These are phyloP conservation scores for Themeda triandra DNA, from an alignment of 176 grass and related monocot species.

Conservation along the genomic window DNA sequence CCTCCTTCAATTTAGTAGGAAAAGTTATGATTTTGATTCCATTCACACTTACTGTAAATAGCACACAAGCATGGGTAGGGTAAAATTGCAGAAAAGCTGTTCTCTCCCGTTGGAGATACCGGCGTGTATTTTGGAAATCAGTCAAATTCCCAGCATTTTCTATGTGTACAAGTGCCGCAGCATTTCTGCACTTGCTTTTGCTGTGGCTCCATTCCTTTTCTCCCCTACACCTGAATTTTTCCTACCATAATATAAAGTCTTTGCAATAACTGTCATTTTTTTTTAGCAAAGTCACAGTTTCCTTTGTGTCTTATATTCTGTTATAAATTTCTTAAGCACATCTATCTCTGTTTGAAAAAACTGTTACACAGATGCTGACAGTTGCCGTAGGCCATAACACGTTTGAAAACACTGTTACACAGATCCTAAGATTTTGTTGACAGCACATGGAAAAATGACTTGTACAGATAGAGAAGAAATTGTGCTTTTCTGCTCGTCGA, in stretches of 20 bases:
- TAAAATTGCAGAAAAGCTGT: conserved; percentile 2
- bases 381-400: neutral
- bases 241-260: neutral
- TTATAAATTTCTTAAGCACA: neutral
- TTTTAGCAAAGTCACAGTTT: neutral
- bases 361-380: neutral
- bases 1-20: conserved; percentile 26
- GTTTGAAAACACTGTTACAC: conserved; percentile 16
- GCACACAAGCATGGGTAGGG: neutral
- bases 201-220: neutral
- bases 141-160: conserved; percentile 13
- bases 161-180: neutral
- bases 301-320: neutral
- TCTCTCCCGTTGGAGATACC: neutral
- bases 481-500: neutral
- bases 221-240: neutral
- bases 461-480: neutral
- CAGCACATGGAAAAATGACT: neutral
- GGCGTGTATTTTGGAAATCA: conserved; percentile 24
- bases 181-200: neutral
- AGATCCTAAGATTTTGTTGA: conserved; percentile 1
- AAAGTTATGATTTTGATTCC: conserved; percentile 32
- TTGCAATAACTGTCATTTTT: neutral
- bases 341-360: conserved; percentile 18
- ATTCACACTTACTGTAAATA: conserved; percentile 42